These are phyloP conservation scores for Fragilaria crotonensis DNA, from an alignment of 108 stramenopile genomes.

Conservation along the genomic window DNA sequence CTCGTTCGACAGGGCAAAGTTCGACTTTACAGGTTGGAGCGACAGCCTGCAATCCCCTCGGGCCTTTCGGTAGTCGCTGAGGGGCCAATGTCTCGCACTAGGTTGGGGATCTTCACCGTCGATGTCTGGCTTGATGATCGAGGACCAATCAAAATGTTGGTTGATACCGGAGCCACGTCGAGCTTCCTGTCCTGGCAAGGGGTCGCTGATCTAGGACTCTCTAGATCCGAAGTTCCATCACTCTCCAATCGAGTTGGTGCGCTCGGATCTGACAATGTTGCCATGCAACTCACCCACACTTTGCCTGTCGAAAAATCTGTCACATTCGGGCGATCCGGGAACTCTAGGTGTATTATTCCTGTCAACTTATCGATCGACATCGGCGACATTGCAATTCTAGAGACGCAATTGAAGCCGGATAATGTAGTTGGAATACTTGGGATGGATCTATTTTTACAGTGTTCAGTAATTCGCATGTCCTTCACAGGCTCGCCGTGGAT, in stretches of 20 bases:
- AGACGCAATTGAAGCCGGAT: slow-evolving; percentile 37
- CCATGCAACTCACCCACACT: slow-evolving; percentile 57
- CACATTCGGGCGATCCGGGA: slow-evolving; percentile 19
- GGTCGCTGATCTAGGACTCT: slow-evolving; percentile 36
- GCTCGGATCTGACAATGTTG: slow-evolving; percentile 64
- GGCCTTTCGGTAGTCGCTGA: slow-evolving; percentile 25
- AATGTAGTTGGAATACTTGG: slow-evolving; percentile 69
- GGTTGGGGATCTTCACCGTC: slow-evolving; percentile 51
- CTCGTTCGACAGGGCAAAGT: slow-evolving; percentile 40
- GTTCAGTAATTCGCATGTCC: slow-evolving; percentile 24
- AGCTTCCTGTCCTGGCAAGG: slow-evolving; percentile 67
- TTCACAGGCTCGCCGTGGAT: slow-evolving; percentile 1
- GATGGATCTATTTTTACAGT: slow-evolving; percentile 56
- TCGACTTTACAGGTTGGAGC: slow-evolving; percentile 21
- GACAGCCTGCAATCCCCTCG: slow-evolving; percentile 1
- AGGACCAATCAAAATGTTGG: slow-evolving; percentile 66
- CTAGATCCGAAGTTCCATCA: slow-evolving; percentile 20
- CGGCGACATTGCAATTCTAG: slow-evolving; percentile 61
- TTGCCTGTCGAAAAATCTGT: slow-evolving; percentile 38
- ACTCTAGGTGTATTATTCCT: not conserved
- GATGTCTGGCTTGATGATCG: slow-evolving; percentile 46
- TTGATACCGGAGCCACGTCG: slow-evolving; percentile 63
- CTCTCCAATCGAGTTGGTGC: slow-evolving; percentile 40
- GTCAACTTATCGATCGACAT: slow-evolving; percentile 45
- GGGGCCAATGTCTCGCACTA: slow-evolving; percentile 21